Evolutionary conservation across 2,329 filamentous ascomycete genomes (phyloP), one percentile per base, ranked within the genome.

Genomic region (Nothomitra cinnamomea): DNA sequence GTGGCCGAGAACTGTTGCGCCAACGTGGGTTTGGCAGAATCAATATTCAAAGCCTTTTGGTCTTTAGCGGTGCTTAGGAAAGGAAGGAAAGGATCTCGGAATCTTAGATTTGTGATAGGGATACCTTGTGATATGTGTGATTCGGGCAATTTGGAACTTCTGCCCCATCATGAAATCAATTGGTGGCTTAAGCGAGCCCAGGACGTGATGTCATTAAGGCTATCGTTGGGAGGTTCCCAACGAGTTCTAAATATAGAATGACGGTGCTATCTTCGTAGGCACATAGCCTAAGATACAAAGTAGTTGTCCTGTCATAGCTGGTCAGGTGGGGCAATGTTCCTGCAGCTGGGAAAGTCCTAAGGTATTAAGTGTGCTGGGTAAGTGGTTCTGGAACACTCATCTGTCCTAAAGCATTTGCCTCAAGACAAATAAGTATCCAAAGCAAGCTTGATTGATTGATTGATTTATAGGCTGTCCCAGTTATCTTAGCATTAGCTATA

Each of bases 11-110:
- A 54, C 35, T 70, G 38, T 61, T 82, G 61, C 67, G 63, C 21
- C 56, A 59, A 53, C 58, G 58, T 52, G 75, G 75, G 0, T 80
- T 78, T 68, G 75, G 74, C 2, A 59, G 56, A 56, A 68, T 75
- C 19, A 60, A 57, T 32, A 60, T 81, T 57, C 72, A 74, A 59
- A 79, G 72, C 56, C 69, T 81, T 53, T 61, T 81, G 53, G 68
- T 77, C 2, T 76, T 71, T 63, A 67, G 62, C 45, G 70, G 71
- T 63, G 61, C 58, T 59, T 72, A 65, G 58, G 55, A 61, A 60
- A 56, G 53, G 45, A 58, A 53, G 49, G 52, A 56, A 58, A 22
- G 47, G 47, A 50, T 49, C 17, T 56, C 22, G 52, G 43, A 53
- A 51, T 56, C 45, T 57, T 54, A 25, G 12, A 52, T 57, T 55